Conservation (phyloP, 2,329 filamentous ascomycete species). For the Verticillium klebahnii region DNA sequence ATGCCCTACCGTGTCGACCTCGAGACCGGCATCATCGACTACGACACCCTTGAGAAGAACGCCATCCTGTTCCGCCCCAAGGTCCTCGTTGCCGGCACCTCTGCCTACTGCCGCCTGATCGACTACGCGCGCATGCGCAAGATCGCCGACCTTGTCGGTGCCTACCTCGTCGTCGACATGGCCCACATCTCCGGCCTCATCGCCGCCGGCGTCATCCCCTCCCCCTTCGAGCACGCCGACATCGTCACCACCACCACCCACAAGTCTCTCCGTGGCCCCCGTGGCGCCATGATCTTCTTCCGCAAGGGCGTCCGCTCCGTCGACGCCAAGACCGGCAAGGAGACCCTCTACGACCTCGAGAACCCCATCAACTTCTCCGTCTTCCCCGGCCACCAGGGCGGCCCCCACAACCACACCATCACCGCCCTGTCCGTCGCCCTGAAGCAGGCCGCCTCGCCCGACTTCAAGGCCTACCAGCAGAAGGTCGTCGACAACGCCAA, state of each 20-base stretch:
- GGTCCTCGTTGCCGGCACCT: slow-evolving; percentile 92
- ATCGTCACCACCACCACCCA: slow-evolving; percentile 98
- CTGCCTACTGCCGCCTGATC: slow-evolving; percentile 95
- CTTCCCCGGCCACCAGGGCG: slow-evolving; percentile 98
- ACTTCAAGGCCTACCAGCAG: slow-evolving; percentile 93
- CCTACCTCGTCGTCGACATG: slow-evolving; percentile 96
- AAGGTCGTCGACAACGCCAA: slow-evolving; percentile 92
- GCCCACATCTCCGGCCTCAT: slow-evolving; percentile 97
- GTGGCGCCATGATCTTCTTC: slow-evolving; percentile 99
- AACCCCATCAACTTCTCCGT: slow-evolving; percentile 97
- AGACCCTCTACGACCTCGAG: slow-evolving; percentile 89
- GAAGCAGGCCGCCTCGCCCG: slow-evolving; percentile 84
- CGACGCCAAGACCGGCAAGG: slow-evolving; percentile 86
- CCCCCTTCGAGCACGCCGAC: slow-evolving; percentile 88
- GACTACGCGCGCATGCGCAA: slow-evolving; percentile 95
- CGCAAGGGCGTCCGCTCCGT: slow-evolving; percentile 90
- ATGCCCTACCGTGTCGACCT: slow-evolving; percentile 91
- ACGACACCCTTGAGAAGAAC: slow-evolving; percentile 86
- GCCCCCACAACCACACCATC: slow-evolving; percentile 99
- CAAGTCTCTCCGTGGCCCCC: slow-evolving; percentile 96
- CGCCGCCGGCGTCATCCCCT: slow-evolving; percentile 87
- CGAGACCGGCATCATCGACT: slow-evolving; percentile 94
- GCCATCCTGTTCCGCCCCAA: slow-evolving; percentile 92
- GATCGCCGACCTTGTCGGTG: slow-evolving; percentile 89
- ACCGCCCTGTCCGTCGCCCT: slow-evolving; percentile 92